Conservation (phyloP, 2,329 filamentous ascomycete genomes). For the Zymoseptoria tritici region DNA sequence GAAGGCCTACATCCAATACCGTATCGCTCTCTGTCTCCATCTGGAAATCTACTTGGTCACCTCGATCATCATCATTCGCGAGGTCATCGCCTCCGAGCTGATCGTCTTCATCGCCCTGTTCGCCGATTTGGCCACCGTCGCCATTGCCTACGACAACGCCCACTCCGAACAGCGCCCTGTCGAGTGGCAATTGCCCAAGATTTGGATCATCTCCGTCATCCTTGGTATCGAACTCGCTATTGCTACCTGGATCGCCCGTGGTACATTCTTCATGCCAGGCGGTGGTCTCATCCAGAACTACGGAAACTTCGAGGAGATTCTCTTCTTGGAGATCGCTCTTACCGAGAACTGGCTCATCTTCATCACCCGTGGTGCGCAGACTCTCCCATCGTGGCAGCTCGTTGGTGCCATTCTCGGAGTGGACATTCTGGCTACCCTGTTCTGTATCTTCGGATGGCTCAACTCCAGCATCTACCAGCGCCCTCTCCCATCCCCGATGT, state of each 20-base stretch:
- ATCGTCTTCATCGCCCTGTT: constrained; percentile 75
- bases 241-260: constrained; percentile 67
- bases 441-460: constrained; percentile 69
- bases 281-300: constrained; percentile 70
- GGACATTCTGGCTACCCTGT: constrained; percentile 64
- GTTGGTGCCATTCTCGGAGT: constrained; percentile 64
- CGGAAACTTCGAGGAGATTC: constrained; percentile 64
- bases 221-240: constrained; percentile 61
- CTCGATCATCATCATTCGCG: constrained; percentile 73
- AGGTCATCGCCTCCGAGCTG: constrained; percentile 63
- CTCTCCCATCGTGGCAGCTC: constrained; percentile 68
- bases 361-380: constrained; percentile 55
- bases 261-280: constrained; percentile 58
- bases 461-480: constrained; percentile 42
- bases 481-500: constrained; percentile 36
- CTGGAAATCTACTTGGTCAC: constrained; percentile 70
- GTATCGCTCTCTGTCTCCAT: constrained; percentile 67
- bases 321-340: constrained; percentile 47
- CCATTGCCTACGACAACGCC: constrained; percentile 71
- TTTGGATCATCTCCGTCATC: constrained; percentile 67
- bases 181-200: constrained; percentile 75
- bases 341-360: constrained; percentile 51
- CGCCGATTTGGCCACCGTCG: constrained; percentile 71
- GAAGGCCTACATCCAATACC: constrained; percentile 72
- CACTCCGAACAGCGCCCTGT: constrained; percentile 68